These are phyloP conservation scores for Claviceps africana DNA, from an alignment of 2,329 filamentous ascomycete genomes.

Conservation along the genomic window DNA sequence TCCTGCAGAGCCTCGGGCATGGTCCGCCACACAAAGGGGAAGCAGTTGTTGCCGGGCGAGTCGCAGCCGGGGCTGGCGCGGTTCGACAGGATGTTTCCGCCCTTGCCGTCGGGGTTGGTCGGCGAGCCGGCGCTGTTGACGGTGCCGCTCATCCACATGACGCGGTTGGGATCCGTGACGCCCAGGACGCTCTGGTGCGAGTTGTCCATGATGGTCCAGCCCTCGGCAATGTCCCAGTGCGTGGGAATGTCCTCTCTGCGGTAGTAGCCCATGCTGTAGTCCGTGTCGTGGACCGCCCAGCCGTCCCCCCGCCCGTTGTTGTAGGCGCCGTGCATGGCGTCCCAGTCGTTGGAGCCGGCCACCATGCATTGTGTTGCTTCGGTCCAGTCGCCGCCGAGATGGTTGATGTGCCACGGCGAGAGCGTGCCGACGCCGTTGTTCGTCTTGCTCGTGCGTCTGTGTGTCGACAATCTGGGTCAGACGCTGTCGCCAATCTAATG, in stretches of 20 bases:
- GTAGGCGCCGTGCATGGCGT: slow-evolving; percentile 34
- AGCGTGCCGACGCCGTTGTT: slow-evolving; percentile 29
- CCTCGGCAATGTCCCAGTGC: slow-evolving; percentile 40
- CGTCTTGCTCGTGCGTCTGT: neutral
- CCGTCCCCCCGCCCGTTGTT: slow-evolving; percentile 35
- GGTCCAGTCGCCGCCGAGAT: slow-evolving; percentile 29
- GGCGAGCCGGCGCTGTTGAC: slow-evolving; percentile 32
- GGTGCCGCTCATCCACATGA: slow-evolving; percentile 22
- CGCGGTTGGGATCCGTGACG: slow-evolving; percentile 34
- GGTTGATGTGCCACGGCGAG: slow-evolving; percentile 36
- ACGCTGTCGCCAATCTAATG: too few species aligned
- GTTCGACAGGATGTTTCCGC: slow-evolving; percentile 26
- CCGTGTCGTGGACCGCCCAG: slow-evolving; percentile 23
- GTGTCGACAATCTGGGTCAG: neutral
- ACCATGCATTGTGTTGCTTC: slow-evolving; percentile 39
- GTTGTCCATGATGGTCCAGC: slow-evolving; percentile 27
- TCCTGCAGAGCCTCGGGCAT: slow-evolving; percentile 33
- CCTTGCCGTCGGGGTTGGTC: slow-evolving; percentile 19
- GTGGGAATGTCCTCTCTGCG: slow-evolving; percentile 36
- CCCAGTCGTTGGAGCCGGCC: slow-evolving; percentile 36
- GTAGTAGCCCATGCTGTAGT: slow-evolving; percentile 30
- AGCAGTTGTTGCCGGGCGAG: slow-evolving; percentile 29
- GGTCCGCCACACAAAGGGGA: slow-evolving; percentile 38
- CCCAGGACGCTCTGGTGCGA: slow-evolving; percentile 8
- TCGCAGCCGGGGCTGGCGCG: slow-evolving; percentile 21